Percentiles rank a stretch among this genome's conserved stretches.
These are phyloP conservation scores for Tribonema minus DNA, from an alignment of 108 stramenopile species.

Conservation along the genomic window DNA sequence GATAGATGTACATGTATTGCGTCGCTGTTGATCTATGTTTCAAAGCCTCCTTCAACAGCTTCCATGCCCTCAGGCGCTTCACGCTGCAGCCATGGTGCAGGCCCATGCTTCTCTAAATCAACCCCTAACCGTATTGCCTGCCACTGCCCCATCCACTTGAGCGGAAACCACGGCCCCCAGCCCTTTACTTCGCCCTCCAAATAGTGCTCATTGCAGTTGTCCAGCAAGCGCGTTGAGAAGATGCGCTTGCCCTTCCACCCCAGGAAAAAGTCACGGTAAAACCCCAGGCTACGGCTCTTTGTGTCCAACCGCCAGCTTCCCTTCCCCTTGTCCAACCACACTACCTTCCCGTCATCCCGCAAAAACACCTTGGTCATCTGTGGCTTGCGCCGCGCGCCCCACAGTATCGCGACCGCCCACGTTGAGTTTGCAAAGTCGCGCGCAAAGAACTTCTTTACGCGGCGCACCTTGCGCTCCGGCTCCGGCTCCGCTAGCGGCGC, in stretches of 20 bases:
- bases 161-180: constrained; percentile 21
- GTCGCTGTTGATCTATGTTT: no score
- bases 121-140: constrained; percentile 23
- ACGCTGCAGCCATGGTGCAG: background rate
- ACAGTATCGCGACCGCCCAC: constrained; percentile 34
- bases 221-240: constrained; percentile 12
- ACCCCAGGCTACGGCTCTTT: constrained; percentile 3
- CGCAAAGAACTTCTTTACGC: constrained; percentile 32
- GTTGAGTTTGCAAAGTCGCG: constrained; percentile 33
- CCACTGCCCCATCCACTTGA: constrained; percentile 1
- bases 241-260: constrained; percentile 32
- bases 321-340: constrained; percentile 31
- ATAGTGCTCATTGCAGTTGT: constrained; percentile 21
- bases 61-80: no score
- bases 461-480: constrained; percentile 1
- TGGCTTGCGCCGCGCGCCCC: constrained; percentile 4
- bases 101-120: background rate
- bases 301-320: constrained; percentile 30
- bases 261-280: constrained; percentile 33
- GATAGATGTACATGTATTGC: no score
- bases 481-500: background rate
- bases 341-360: constrained; percentile 15
- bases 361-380: constrained; percentile 31
- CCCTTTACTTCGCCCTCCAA: constrained; percentile 31
- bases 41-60: no score